Conservation (phyloP, 73 alveolate species). For the Paraurostyla sp. region DNA sequence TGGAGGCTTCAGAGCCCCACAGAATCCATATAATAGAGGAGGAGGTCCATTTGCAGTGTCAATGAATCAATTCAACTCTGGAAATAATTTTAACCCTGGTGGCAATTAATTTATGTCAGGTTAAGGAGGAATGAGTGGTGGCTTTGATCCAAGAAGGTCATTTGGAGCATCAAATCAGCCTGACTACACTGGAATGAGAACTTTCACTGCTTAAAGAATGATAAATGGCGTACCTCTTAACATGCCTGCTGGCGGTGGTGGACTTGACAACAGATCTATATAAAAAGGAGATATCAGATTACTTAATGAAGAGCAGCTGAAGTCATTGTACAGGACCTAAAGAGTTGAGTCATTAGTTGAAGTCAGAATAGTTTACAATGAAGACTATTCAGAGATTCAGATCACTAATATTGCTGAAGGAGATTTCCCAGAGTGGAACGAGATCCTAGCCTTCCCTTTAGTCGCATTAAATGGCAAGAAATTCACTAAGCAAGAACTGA, state of each 20-base stretch:
- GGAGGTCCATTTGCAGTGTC: constrained; percentile 1
- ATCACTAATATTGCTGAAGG: constrained; percentile 96
- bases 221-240: constrained; percentile 8
- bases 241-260: neutral
- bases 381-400: constrained; percentile 51
- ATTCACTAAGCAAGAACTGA: constrained; percentile 92
- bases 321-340: constrained; percentile 57
- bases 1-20: neutral
- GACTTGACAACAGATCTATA: neutral
- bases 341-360: constrained; percentile 92
- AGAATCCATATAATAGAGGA: neutral
- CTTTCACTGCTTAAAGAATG: neutral
- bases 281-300: constrained; percentile 47
- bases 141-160: constrained; percentile 29
- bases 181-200: constrained; percentile 29
- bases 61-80: neutral
- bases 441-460: constrained; percentile 85
- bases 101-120: no score
- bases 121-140: neutral
- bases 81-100: no score
- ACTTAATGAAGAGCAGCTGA: constrained; percentile 43
- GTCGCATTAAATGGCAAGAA: constrained; percentile 80
- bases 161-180: constrained; percentile 60
- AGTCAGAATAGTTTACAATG: constrained; percentile 84
- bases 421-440: constrained; percentile 99